Conservation (phyloP, 1,284 basidiomycete genomes). For the Leucoagaricus sp. region DNA sequence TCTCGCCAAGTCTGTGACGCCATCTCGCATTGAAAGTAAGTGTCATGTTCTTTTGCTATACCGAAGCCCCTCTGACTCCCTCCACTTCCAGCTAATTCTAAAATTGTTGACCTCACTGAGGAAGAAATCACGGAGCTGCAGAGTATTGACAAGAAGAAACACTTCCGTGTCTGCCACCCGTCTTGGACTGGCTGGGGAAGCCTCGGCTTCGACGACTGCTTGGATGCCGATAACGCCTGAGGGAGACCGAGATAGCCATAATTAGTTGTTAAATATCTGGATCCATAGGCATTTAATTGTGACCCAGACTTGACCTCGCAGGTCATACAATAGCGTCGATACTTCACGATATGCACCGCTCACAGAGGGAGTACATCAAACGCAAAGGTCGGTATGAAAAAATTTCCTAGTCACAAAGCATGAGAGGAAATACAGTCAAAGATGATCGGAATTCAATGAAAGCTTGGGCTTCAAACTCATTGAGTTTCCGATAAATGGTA, state of each 20-base stretch:
- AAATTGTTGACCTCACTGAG: conserved; percentile 54
- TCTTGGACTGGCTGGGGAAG: conserved; percentile 63
- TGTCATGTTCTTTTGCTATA: background rate
- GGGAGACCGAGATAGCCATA: background rate
- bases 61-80: background rate
- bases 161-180: conserved; percentile 65
- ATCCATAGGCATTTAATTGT: too few relatives aligned
- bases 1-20: conserved; percentile 64
- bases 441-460: too few relatives aligned
- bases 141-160: conserved; percentile 54
- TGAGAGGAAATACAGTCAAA: too few relatives aligned
- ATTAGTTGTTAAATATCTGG: background rate
- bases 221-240: conserved; percentile 22
- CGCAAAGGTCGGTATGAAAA: too few relatives aligned
- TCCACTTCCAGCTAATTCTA: conserved; percentile 46
- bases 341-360: too few relatives aligned
- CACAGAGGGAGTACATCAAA: too few relatives aligned
- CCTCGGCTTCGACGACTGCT: conserved; percentile 64
- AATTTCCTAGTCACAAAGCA: too few relatives aligned
- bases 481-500: too few relatives aligned
- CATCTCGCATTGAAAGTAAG: conserved; percentile 54
- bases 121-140: conserved; percentile 59
- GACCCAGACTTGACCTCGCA: too few relatives aligned
- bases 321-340: too few relatives aligned
- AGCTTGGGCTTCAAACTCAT: too few relatives aligned